phyloP scores from a whole-genome alignment of 23 red algal genomes.

The Gracilaria domingensis region DNA sequence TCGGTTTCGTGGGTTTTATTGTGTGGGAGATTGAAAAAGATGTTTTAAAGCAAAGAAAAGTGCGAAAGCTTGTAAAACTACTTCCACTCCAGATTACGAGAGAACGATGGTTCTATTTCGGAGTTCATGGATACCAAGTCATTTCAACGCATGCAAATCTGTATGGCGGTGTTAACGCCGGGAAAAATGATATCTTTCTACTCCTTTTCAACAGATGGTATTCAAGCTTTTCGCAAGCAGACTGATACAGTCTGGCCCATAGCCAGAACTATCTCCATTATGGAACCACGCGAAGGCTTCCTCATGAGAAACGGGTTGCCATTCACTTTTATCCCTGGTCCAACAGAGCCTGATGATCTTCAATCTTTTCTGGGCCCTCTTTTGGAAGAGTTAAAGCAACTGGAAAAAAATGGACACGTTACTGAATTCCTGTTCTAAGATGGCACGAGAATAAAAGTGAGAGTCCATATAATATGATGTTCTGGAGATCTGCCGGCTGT shows the following conservation, averaged over 20 bases:
- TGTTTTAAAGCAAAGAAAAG: neutral
- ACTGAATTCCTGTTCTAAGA: constrained; percentile 5
- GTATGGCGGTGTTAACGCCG: neutral
- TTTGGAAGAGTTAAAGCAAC: neutral
- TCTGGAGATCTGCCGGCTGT: neutral
- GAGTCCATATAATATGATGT: constrained; percentile 25
- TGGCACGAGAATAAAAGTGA: neutral
- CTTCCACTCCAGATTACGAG: neutral
- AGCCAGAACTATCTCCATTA: neutral
- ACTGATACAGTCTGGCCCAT: constrained; percentile 1
- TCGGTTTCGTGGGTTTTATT: neutral
- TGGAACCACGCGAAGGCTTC: neutral
- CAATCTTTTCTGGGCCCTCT: constrained; percentile 27
- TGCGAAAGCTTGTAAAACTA: constrained; percentile 8
- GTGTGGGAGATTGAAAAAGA: neutral
- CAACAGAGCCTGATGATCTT: constrained; percentile 16
- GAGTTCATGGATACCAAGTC: constrained; percentile 11
- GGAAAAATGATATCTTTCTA: neutral
- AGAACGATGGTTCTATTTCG: neutral
- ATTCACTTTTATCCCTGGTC: too few relatives aligned
- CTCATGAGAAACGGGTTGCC: neutral
- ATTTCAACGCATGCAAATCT: neutral
- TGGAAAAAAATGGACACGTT: neutral
- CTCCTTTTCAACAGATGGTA: constrained; percentile 2
- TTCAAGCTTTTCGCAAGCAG: constrained; percentile 6